Evolutionary conservation across 2,329 filamentous ascomycete genomes (phyloP), one percentile per base, ranked within the genome.

Genomic region (Botryotinia globosa): DNA sequence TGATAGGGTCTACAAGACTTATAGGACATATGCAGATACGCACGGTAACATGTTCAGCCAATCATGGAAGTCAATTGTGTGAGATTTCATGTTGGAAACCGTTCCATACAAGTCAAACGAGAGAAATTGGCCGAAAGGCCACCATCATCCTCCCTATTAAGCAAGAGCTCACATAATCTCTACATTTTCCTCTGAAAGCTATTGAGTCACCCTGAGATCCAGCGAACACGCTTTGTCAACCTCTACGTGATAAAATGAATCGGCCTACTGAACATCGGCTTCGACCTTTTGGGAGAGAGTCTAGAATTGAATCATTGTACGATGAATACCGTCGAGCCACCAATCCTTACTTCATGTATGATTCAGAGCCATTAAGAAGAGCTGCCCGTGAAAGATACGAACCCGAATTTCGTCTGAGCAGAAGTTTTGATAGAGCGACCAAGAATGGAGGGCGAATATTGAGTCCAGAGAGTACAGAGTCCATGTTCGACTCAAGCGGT

Each of bases 221-320:
- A 29, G 34, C 65, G 34, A 68, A 42, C 39, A n/a, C n/a, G 37
- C 48, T n/a, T 68, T 32, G 12, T 32, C 65, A 68, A 32, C 29
- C 48, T 6, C n/a, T 16, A 58, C 16, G 37, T n/a, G 48, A 68
- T 18, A 44, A 67, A 9, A 68, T 68, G 65, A 68, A 68, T 68
- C 65, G 65, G 34, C 65, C 48, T 56, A 68, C n/a, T 51, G 65
- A 68, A 68, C 65, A 56, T 56, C 48, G 34, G 18, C 65, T 68
- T 42, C 65, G 48, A 42, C 48, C 65, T 68, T 68, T 68, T 25
- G 65, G 65, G 42, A 68, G 65, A 58, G 65, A 44, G 37, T 51
- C 65, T 29, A 56, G 65, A 42, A 32, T 44, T 56, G 65, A 58
- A n/a, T 68, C 65, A 18, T 56, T 68, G 65, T 68, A 68, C 9